These are phyloP conservation scores for Coniochaeta prunicola DNA, from an alignment of 2,329 filamentous ascomycete species.

Conservation along the genomic window DNA sequence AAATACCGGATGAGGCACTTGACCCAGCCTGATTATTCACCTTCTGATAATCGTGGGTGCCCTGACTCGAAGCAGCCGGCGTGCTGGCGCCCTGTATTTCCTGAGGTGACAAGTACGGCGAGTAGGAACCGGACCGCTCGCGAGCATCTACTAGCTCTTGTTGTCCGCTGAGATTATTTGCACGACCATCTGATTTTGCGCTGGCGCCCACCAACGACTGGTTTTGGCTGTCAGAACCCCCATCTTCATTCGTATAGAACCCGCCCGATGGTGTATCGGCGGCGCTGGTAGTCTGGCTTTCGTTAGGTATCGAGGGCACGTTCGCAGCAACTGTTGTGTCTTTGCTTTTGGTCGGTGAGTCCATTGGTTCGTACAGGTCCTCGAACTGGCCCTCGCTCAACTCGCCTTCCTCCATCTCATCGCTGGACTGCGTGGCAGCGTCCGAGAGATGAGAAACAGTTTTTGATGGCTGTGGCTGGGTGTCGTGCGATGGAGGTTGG, in stretches of 20 bases:
- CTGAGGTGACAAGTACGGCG: conserved; percentile 42
- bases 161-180: conserved; percentile 12
- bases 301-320: not conserved
- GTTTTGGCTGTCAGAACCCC: conserved; percentile 7
- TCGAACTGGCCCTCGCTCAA: conserved; percentile 64
- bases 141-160: conserved; percentile 18
- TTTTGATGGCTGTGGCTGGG: not conserved
- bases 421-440: conserved; percentile 5
- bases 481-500: not conserved
- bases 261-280: conserved; percentile 17
- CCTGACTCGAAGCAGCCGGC: conserved; percentile 12
- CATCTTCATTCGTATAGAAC: conserved; percentile 19
- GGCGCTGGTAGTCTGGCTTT: conserved; percentile 11
- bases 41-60: not conserved
- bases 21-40: not conserved
- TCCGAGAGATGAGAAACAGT: not conserved
- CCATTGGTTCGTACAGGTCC: conserved; percentile 43
- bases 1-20: not conserved
- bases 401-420: conserved; percentile 62
- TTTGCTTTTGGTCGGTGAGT: conserved; percentile 5
- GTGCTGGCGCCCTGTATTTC: conserved; percentile 25
- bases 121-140: conserved; percentile 45
- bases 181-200: not conserved
- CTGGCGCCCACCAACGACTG: not conserved
- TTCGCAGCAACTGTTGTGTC: not conserved